Base-by-base conservation (phyloP, 225 moss, liverwort and hornwort genomes). In the Bryum argenteum region DNA sequence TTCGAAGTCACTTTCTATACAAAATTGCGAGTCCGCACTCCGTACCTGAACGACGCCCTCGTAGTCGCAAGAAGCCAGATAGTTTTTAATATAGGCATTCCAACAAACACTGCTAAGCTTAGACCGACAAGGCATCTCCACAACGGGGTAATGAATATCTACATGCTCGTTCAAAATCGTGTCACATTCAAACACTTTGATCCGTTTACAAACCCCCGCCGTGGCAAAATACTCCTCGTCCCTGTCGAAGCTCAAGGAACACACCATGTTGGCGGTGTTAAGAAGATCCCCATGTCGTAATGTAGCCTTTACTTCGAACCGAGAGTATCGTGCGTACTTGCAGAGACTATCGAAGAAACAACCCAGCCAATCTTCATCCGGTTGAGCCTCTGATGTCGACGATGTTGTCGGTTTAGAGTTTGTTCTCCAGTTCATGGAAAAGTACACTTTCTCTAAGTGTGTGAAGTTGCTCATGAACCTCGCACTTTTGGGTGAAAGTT, bases 211-310 rank as follows among this genome's bases (percentile, higher is more conserved):
- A n/a, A 95, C 90, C 70, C 95, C 95, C 42, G 95, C 95, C 24
- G 92, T 95, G 11, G 95, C 95, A 77, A 95, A 95, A 76, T 78
- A 95, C 67, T 95, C 92, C 53, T 92, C 95, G 64, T 95, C 95
- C 8, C 95, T 83, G 79, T 95, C 95, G 87, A 95, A 92, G 79
- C 90, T 86, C 64, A 95, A 74, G 17, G 95, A 92, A 69, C 95
- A 95, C 15, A 95, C 92, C 92, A 95, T 92, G 53, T 95, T 95
- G 12, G 92, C 90, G 5, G 92, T 92, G 63, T 95, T 95, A 72
- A 95, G 63, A 38, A 95, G 74, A 67, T 95, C 92, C 44, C 92
- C 95, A n/a, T 95, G 90, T 61, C 90, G 89, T 77, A 95, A 80
- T 40, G 92, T 95, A 16, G 95, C 95, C 79, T 90, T 95, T 67